Conservation (phyloP, 257 asterid species). For the Linaria vulgaris region DNA sequence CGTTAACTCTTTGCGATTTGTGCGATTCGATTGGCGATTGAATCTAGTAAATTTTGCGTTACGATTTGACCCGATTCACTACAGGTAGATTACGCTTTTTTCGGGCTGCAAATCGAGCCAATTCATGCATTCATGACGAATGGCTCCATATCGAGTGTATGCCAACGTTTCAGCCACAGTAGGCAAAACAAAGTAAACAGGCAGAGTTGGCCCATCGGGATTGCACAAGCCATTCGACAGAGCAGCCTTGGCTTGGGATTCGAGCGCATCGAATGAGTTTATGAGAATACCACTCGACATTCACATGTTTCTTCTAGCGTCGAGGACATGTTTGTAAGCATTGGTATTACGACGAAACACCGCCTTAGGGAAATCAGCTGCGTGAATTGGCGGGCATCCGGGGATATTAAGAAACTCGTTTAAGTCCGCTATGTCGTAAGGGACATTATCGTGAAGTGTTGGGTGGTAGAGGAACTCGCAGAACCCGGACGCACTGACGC, state of each 20-base stretch:
- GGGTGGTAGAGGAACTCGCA: constrained; percentile 26
- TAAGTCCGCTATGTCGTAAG: neutral
- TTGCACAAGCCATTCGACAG: constrained; percentile 32
- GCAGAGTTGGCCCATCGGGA: constrained; percentile 42
- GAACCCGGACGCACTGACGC: constrained; percentile 26
- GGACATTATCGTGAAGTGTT: constrained; percentile 19
- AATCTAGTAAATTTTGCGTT: too few species aligned
- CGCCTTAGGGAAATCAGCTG: constrained; percentile 25
- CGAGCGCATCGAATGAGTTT: constrained; percentile 31
- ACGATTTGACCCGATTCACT: too few species aligned
- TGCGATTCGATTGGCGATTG: too few species aligned
- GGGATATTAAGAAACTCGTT: constrained; percentile 16
- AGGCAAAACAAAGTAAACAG: constrained; percentile 48
- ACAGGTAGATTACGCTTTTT: constrained; percentile 33
- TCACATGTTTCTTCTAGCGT: constrained; percentile 23
- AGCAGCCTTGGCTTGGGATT: constrained; percentile 31
- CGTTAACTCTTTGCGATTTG: too few species aligned
- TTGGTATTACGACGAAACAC: constrained; percentile 26
- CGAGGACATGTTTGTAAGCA: constrained; percentile 25
- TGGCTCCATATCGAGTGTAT: too few species aligned
- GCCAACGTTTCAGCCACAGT: constrained; percentile 7
- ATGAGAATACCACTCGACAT: constrained; percentile 30
- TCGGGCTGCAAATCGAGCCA: constrained; percentile 36
- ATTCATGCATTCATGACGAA: constrained; percentile 22
- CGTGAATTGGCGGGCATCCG: constrained; percentile 10